Evolutionary conservation across 805 yeast species (phyloP), one percentile per base, ranked within the genome.

Genomic region (Myxozyma vanderwaltii): DNA sequence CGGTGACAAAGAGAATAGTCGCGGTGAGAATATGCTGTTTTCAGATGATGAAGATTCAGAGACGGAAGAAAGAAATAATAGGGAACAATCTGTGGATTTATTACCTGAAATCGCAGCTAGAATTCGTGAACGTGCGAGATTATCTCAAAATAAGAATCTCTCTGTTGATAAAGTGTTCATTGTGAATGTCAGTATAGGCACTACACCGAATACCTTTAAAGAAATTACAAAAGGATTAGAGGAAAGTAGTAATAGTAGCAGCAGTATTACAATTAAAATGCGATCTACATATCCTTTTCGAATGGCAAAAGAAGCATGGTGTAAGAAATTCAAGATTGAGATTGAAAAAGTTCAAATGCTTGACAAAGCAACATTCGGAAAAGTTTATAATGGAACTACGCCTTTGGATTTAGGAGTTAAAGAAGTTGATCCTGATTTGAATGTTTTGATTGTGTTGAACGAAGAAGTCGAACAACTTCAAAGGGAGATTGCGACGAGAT

Each of bases 71-170:
- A 23, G 26, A 17, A 10, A 43, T 15, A 15, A 26, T 13, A 24
- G 26, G 13, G 17, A 40, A 24, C 21, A 59, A 59, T 29, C 44
- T 59, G 45, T 31, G 10, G 43, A 38, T 38, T 38, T 38, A 38
- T 38, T 59, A 10, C 65, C 65, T 8, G 63, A 59, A 43, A 46
- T 61, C 4, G 64, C 65, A 2, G 65, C 65, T 17, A 51, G 51
- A 33, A 55, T 48, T 13, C 49, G 61, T 13, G 46, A 23, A n/a
- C 50, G 54, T 13, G 43, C 41, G n/a, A 17, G 38, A n/a, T 8
- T 13, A n/a, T 13, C 17, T 8, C n/a, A n/a, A 24, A 4, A 12
- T 6, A 15, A 26, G 36, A 21, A n/a, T 2, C 38, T 46, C 8
- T 3, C 36, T 3, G 17, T 3, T 19, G n/a, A 38, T 13, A 19